phyloP scores from a whole-genome alignment of 192 early-diverging fungal genomes.

The Coemansia sp. region DNA sequence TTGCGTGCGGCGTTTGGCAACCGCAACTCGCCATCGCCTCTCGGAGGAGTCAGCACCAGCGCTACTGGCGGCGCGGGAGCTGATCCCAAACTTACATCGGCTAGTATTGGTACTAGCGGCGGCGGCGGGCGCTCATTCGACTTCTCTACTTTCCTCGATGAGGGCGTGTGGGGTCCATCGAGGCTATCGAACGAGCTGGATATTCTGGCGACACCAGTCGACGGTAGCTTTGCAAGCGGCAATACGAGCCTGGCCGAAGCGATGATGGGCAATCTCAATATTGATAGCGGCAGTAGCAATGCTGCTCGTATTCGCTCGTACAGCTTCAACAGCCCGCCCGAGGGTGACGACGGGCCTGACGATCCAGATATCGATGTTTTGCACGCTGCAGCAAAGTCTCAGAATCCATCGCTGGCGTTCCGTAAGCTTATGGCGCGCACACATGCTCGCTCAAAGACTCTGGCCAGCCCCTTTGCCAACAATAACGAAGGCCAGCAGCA shows the following conservation, averaged over 20 bases:
- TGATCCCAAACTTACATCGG: not conserved
- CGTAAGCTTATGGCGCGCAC: conserved; percentile 57
- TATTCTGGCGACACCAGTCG: conserved; percentile 21
- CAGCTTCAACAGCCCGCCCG: conserved; percentile 54
- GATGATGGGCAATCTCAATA: conserved; percentile 7
- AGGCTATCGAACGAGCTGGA: conserved; percentile 50
- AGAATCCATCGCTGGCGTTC: conserved; percentile 50
- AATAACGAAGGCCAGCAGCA: not conserved
- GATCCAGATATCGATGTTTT: conserved; percentile 49
- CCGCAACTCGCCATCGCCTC: conserved; percentile 39
- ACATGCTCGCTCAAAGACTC: conserved; percentile 51
- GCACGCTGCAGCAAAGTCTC: conserved; percentile 50
- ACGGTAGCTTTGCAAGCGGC: conserved; percentile 1
- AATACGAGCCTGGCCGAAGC: conserved; percentile 22
- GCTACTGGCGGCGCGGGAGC: not conserved
- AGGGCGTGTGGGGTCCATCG: conserved; percentile 54
- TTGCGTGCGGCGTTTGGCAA: conserved; percentile 47
- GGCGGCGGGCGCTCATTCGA: conserved; percentile 9
- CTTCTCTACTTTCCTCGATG: conserved; percentile 27
- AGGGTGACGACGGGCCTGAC: conserved; percentile 19
- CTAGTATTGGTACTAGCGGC: not conserved
- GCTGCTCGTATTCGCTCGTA: conserved; percentile 51
- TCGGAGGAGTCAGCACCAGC: not conserved
- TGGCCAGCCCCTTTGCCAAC: conserved; percentile 32
- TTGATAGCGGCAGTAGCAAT: conserved; percentile 15